Evolutionary conservation across 75 land plant species (phyloP), one percentile per base, ranked within the genome.

Genomic region (Picea sitchensis): DNA sequence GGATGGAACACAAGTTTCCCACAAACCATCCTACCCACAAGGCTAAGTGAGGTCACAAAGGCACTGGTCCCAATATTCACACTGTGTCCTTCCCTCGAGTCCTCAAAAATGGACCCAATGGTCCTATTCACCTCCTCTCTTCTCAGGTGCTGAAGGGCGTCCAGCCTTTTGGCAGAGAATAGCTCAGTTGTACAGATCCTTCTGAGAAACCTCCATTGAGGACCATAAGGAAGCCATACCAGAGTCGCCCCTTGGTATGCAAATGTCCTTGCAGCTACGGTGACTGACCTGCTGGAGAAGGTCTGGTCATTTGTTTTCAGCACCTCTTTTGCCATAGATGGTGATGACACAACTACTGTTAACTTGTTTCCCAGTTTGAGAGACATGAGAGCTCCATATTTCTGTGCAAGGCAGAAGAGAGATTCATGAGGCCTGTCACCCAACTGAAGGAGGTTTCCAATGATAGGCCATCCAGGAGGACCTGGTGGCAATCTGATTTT

Each of bases 301-400:
- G 34, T 38, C 51, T 60, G 73, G 23, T 60, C 72, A 20, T 61
- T 41, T n/a, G 1, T 18, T 14, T 78, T 41, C 5, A 78, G 15
- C 9, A 78, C 41, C 26, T 78, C 79, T 21, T 20, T 61, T 14
- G 79, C 73, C 79, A 63, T 60, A 20, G 30, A 23, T 41, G 73
- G 68, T 3, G 79, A 60, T 15, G 72, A 78, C 36, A 63, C 79
- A 18, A 61, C 72, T 15, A 61, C 3, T 8, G 26, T 65, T 34
- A 76, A 30, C 23, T n/a, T 34, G 4, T 7, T 58, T 3, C 79
- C 79, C 21, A 77, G 14, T 21, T 32, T 58, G 68, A 77, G 44
- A 20, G 68, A 21, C 79, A 77, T 77, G 26, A 77, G 79, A 26
- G 69, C 76, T 9, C 79, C 79, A 59, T 77, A 63, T 32, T 38